Evolutionary conservation across 2,329 filamentous ascomycete genomes (phyloP).

Genomic region (Cadophora gregata): DNA sequence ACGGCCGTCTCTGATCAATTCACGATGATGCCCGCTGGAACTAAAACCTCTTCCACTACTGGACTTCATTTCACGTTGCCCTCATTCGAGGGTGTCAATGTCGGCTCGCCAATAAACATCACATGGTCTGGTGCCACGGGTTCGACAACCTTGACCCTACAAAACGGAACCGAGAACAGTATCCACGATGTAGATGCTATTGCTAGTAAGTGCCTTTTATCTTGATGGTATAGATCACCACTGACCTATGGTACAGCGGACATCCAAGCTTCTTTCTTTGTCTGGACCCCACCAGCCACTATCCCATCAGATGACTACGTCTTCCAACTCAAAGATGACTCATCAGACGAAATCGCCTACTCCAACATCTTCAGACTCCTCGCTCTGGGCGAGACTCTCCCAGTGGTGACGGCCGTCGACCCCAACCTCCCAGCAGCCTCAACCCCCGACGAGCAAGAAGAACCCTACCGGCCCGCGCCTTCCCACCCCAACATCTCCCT

Average conservation of each 20-base stretch:
- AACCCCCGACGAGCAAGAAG: not conserved
- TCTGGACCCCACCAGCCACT: conserved; percentile 19
- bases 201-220: conserved; percentile 16
- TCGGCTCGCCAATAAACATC: conserved; percentile 20
- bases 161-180: conserved; percentile 15
- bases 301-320: conserved; percentile 6
- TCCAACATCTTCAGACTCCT: conserved; percentile 19
- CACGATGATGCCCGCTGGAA: not conserved
- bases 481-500: conserved; percentile 18
- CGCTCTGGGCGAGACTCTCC: not conserved
- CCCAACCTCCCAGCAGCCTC: not conserved
- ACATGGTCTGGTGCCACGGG: conserved; percentile 21
- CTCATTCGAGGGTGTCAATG: conserved; percentile 8
- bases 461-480: conserved; percentile 1
- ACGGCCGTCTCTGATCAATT: conserved; percentile 4
- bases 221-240: not conserved
- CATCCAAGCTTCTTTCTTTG: conserved; percentile 10
- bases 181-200: conserved; percentile 19
- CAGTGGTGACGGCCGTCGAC: not conserved
- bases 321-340: conserved; percentile 17
- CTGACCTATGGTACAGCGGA: not conserved
- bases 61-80: conserved; percentile 22
- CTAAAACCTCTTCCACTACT: not conserved
- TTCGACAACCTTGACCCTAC: conserved; percentile 13
- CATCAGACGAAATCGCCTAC: conserved; percentile 1